Percentiles rank a stretch among this genome's conserved stretches.
phyloP scores from a whole-genome alignment of 306 rosid species.

The Hippophae gyantsensis region DNA sequence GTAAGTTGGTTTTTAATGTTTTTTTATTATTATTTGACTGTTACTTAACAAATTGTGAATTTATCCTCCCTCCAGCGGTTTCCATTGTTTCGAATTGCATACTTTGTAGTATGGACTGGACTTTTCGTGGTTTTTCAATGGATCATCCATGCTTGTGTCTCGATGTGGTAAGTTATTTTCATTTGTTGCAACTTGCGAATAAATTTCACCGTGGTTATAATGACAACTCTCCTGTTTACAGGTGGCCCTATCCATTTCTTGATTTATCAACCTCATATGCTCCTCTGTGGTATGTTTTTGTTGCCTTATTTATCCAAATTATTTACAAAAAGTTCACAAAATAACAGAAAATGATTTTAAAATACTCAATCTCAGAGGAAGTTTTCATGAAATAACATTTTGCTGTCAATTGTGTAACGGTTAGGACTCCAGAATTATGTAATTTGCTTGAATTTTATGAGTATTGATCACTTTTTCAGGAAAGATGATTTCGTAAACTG shows the following conservation, averaged over 20 bases:
- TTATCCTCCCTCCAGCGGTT: slow-evolving; percentile 54
- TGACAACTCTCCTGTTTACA: slow-evolving; percentile 10
- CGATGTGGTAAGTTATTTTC: slow-evolving; percentile 40
- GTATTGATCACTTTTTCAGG: too few relatives aligned
- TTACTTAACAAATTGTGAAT: slow-evolving; percentile 8
- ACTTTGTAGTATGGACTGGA: slow-evolving; percentile 70
- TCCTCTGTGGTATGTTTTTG: slow-evolving; percentile 63
- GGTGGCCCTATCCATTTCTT: slow-evolving; percentile 98
- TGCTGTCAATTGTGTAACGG: too few relatives aligned
- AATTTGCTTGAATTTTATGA: too few relatives aligned
- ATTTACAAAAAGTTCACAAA: too few relatives aligned
- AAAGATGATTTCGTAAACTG: too few relatives aligned
- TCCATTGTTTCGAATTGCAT: slow-evolving; percentile 73
- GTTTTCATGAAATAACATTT: too few relatives aligned
- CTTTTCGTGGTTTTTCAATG: slow-evolving; percentile 65
- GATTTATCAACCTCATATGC: slow-evolving; percentile 65
- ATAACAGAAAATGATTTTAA: too few relatives aligned
- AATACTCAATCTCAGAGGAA: too few relatives aligned
- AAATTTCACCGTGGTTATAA: background rate
- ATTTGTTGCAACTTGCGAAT: slow-evolving; percentile 4
- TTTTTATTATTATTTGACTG: slow-evolving; percentile 1
- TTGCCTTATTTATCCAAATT: too few relatives aligned
- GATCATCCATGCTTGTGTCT: slow-evolving; percentile 57
- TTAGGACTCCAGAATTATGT: too few relatives aligned
- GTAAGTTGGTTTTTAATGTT: slow-evolving; percentile 30